Conservation (phyloP, 169 alveolate species). For the Prorocentrum cordatum region DNA sequence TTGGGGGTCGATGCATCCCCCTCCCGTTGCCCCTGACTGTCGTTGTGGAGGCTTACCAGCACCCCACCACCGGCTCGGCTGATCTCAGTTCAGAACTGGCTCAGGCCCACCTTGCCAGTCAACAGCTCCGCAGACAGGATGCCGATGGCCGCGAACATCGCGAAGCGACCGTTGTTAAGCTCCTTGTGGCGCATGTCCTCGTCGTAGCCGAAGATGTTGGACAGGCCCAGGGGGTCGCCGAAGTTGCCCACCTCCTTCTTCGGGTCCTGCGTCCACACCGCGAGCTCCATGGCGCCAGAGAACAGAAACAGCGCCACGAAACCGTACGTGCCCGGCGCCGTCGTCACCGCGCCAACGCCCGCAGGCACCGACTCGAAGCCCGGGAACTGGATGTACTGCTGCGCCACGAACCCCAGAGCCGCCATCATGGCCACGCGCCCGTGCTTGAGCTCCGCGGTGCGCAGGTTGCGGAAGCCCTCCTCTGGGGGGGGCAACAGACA, state of each 20-base stretch:
- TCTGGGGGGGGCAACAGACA: too few relatives aligned
- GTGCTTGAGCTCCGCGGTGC: constrained; percentile 5
- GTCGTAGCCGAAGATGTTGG: background rate
- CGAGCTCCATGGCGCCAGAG: background rate
- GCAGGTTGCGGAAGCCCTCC: constrained; percentile 23
- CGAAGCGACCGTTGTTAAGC: constrained; percentile 23
- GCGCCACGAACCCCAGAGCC: constrained; percentile 1
- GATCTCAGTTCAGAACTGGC: too few relatives aligned
- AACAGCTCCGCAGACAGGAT: constrained; percentile 11
- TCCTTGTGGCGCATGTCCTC: background rate
- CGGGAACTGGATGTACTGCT: background rate
- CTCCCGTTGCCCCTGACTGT: too few relatives aligned
- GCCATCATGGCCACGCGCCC: constrained; percentile 60
- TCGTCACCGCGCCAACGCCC: background rate
- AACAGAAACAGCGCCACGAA: background rate
- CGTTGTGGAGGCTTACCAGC: too few relatives aligned
- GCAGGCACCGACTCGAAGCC: background rate
- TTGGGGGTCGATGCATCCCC: too few relatives aligned
- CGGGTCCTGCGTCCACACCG: background rate
- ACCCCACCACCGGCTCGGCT: too few relatives aligned
- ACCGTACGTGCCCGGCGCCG: constrained; percentile 30
- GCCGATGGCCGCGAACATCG: background rate
- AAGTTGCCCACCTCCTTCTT: background rate
- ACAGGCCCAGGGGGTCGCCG: background rate
- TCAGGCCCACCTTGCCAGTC: background rate